These are phyloP conservation scores for Nepenthes alata DNA, from an alignment of 179 eudicot genomes.

Conservation along the genomic window DNA sequence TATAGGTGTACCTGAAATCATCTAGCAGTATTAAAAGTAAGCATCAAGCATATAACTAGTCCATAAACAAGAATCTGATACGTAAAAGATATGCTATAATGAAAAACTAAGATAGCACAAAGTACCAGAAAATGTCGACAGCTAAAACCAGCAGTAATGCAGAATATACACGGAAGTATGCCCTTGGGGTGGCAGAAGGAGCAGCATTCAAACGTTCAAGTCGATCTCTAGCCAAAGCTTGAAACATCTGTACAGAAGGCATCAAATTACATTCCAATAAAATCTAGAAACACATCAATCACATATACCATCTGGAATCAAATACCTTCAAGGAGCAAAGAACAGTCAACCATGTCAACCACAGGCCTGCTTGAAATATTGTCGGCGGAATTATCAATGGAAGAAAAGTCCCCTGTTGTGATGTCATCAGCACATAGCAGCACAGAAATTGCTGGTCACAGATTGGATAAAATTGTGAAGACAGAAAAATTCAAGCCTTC, in stretches of 20 bases:
- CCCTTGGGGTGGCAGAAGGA: conserved; percentile 87
- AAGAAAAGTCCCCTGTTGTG: conserved; percentile 75
- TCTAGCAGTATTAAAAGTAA: too few species aligned
- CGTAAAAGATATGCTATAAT: background rate
- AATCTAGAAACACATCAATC: background rate
- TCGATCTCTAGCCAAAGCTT: conserved; percentile 97
- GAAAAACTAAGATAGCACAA: conserved; percentile 5
- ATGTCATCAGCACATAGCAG: background rate
- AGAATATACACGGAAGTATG: conserved; percentile 88
- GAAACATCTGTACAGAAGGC: conserved; percentile 65
- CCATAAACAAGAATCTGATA: background rate
- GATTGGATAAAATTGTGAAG: too few species aligned
- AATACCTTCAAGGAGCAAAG: conserved; percentile 86
- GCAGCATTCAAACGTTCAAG: conserved; percentile 94
- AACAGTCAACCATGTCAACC: conserved; percentile 77
- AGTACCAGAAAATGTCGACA: conserved; percentile 72
- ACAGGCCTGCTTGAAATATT: conserved; percentile 59
- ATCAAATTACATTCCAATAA: background rate
- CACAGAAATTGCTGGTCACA: background rate
- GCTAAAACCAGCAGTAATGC: conserved; percentile 66
- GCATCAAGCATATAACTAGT: too few species aligned
- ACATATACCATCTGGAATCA: conserved; percentile 6
- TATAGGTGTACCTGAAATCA: too few species aligned
- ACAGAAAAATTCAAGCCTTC: too few species aligned
- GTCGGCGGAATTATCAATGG: conserved; percentile 87